phyloP scores from a whole-genome alignment of 768 basidiomycete genomes.

The Serendipita sp. region DNA sequence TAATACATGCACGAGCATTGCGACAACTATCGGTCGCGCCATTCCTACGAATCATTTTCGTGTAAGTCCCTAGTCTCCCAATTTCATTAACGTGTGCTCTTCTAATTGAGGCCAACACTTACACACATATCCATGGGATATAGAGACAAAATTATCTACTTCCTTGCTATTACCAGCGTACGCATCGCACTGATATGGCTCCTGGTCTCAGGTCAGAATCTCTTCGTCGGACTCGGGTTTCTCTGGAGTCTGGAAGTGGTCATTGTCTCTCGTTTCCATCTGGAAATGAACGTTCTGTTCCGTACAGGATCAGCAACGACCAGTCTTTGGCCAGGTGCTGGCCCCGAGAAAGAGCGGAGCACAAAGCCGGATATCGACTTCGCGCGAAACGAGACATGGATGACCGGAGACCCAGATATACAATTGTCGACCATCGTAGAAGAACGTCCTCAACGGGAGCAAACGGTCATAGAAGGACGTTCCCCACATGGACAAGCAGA shows the following conservation, averaged over 20 bases:
- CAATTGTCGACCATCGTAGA: too few species aligned
- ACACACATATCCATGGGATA: background rate
- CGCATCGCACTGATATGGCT: background rate
- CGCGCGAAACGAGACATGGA: too few species aligned
- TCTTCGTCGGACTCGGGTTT: background rate
- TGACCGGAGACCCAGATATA: too few species aligned
- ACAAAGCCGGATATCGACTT: too few species aligned
- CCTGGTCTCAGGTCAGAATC: background rate
- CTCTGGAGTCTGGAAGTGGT: background rate
- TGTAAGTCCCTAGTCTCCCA: too few species aligned
- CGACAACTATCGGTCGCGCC: background rate
- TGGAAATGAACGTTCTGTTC: background rate
- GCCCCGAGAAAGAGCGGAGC: too few species aligned
- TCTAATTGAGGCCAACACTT: background rate
- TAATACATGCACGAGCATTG: background rate
- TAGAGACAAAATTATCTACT: background rate
- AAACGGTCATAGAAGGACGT: too few species aligned
- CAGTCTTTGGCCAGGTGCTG: too few species aligned
- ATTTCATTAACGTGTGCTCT: too few species aligned
- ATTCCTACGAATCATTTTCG: background rate
- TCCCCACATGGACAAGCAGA: too few species aligned
- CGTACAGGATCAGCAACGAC: too few species aligned
- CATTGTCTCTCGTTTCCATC: background rate
- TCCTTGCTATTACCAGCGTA: background rate
- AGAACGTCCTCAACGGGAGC: too few species aligned